These are phyloP conservation scores for Xylaria nigripes DNA, from an alignment of 495 filamentous ascomycete genomes.

Conservation along the genomic window DNA sequence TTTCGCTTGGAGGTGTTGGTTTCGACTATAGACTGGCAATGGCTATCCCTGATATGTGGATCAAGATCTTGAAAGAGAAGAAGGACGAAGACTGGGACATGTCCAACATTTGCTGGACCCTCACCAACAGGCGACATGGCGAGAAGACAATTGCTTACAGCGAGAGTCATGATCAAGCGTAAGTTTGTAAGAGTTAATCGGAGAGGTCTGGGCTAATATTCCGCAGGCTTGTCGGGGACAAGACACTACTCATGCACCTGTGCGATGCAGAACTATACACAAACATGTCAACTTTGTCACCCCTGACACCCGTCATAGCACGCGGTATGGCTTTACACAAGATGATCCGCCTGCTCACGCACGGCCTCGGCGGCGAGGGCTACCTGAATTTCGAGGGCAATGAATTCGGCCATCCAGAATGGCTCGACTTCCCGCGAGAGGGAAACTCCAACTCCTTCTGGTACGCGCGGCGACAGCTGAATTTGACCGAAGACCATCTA, in stretches of 20 bases:
- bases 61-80: constrained; percentile 94
- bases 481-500: constrained; percentile 77
- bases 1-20: constrained; percentile 81
- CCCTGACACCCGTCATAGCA: constrained; percentile 82
- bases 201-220: constrained; percentile 23
- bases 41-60: constrained; percentile 98
- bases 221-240: constrained; percentile 86
- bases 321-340: constrained; percentile 91
- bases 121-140: constrained; percentile 87
- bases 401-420: constrained; percentile 97
- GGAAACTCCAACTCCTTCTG: constrained; percentile 95
- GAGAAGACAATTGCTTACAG: constrained; percentile 99
- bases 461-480: constrained; percentile 92
- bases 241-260: constrained; percentile 93
- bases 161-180: constrained; percentile 98
- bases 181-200: constrained; percentile 32
- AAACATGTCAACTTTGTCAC: constrained; percentile 81
- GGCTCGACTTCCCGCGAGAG: constrained; percentile 94
- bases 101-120: constrained; percentile 68
- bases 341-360: constrained; percentile 90
- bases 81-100: constrained; percentile 92
- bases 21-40: constrained; percentile 98
- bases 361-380: constrained; percentile 90
- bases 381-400: constrained; percentile 99
- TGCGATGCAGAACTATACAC: constrained; percentile 97